Evolutionary conservation across 2,329 filamentous ascomycete genomes (phyloP).

Genomic region (Microascus cirrosus): DNA sequence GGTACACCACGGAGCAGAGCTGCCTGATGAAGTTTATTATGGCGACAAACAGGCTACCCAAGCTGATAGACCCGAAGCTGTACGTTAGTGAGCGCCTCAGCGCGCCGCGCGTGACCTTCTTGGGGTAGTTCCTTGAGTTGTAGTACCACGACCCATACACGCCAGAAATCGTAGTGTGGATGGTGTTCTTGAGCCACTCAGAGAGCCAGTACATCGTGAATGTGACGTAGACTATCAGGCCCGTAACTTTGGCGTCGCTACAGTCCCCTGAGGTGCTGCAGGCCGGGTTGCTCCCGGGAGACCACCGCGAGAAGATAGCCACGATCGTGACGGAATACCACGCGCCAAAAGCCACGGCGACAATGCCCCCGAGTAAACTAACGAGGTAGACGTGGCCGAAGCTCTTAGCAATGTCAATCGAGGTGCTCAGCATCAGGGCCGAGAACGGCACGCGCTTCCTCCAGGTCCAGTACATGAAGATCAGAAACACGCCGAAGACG

Average conservation of each 20-base stretch:
- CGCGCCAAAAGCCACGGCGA: conserved; percentile 64
- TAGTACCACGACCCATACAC: conserved; percentile 96
- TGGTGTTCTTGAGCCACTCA: conserved; percentile 88
- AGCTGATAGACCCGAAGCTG: conserved; percentile 81
- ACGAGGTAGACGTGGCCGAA: conserved; percentile 82
- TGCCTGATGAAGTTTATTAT: conserved; percentile 80
- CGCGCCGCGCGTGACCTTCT: conserved; percentile 71
- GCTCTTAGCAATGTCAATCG: conserved; percentile 72
- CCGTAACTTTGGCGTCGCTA: conserved; percentile 67
- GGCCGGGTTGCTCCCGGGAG: conserved; percentile 38
- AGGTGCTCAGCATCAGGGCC: conserved; percentile 76
- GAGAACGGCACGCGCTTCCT: conserved; percentile 85
- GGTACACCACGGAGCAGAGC: conserved; percentile 66
- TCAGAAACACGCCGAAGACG: conserved; percentile 67
- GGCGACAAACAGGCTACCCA: conserved; percentile 78
- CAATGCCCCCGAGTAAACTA: conserved; percentile 69
- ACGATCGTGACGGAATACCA: conserved; percentile 85
- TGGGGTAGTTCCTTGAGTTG: conserved; percentile 57
- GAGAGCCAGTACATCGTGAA: conserved; percentile 93
- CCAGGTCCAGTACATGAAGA: conserved; percentile 81
- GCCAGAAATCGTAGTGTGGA: conserved; percentile 78
- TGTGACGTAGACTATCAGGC: conserved; percentile 74
- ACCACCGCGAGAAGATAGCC: conserved; percentile 76
- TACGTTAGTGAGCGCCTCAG: conserved; percentile 75
- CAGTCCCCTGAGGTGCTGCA: conserved; percentile 51